Percentiles rank a stretch among this genome's conserved stretches.
Evolutionary conservation across 805 yeast species (phyloP).

Genomic region (Starmerella asiatica): DNA sequence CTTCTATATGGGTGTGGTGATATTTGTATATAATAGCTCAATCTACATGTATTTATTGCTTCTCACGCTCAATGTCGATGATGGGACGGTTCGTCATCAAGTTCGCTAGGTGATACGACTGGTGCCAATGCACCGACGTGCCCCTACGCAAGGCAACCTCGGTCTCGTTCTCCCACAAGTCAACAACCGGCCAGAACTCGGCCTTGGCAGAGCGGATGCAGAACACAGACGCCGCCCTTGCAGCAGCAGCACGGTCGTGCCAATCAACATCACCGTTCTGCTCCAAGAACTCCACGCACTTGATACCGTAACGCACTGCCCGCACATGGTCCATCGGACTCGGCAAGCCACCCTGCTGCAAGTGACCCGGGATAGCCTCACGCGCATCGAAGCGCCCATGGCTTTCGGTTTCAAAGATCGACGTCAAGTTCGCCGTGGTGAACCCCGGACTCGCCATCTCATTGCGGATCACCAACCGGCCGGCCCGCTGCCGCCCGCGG

Average conservation of each 20-base stretch:
- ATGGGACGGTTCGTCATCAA: conserved; percentile 44
- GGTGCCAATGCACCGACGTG: conserved; percentile 71
- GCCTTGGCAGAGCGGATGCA: conserved; percentile 73
- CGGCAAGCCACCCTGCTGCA: conserved; percentile 94
- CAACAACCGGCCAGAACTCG: conserved; percentile 57
- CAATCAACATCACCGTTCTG: conserved; percentile 26
- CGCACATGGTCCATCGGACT: conserved; percentile 86
- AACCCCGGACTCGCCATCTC: conserved; percentile 72
- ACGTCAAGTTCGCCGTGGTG: conserved; percentile 68
- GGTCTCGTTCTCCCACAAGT: conserved; percentile 77
- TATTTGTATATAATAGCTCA: background rate
- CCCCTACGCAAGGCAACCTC: conserved; percentile 74
- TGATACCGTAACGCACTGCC: conserved; percentile 80
- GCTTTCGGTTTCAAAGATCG: conserved; percentile 69
- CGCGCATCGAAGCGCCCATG: conserved; percentile 70
- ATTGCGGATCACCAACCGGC: conserved; percentile 72
- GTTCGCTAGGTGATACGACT: conserved; percentile 64
- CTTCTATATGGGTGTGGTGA: background rate
- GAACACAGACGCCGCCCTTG: conserved; percentile 44
- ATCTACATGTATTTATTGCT: background rate
- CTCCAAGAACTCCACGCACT: conserved; percentile 80
- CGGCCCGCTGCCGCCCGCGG: conserved; percentile 67
- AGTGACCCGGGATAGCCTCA: conserved; percentile 95
- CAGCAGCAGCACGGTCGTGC: conserved; percentile 12
- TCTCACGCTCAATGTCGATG: conserved; percentile 1